Conservation (phyloP, 139 green algal species). For the Gonium pectorale region DNA sequence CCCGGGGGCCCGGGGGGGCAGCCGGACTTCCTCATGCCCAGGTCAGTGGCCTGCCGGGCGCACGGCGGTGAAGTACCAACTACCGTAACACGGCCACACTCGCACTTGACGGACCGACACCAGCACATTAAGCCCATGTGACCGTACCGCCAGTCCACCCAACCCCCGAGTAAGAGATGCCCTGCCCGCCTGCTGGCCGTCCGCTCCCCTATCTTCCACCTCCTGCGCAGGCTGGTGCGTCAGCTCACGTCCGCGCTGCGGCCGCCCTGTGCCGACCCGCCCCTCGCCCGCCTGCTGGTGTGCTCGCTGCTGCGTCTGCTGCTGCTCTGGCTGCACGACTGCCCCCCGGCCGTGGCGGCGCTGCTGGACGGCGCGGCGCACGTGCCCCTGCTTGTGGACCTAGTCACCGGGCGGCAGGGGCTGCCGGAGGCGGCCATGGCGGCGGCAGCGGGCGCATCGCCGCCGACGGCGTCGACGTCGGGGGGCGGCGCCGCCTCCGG, state of each 20-base stretch:
- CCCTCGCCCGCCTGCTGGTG: slow-evolving; percentile 42
- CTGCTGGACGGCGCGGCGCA: slow-evolving; percentile 63
- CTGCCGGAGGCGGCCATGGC: neutral
- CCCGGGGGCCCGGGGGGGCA: neutral
- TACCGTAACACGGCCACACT: too few relatives aligned
- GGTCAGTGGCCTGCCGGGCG: too few relatives aligned
- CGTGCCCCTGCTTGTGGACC: slow-evolving; percentile 67
- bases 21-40: slow-evolving; percentile 50
- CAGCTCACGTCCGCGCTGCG: slow-evolving; percentile 17
- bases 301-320: slow-evolving; percentile 72
- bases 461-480: neutral
- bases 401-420: slow-evolving; percentile 29
- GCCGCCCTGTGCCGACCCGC: slow-evolving; percentile 21
- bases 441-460: neutral
- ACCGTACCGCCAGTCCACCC: too few relatives aligned
- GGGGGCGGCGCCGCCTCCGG: neutral
- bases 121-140: too few relatives aligned
- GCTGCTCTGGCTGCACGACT: slow-evolving; percentile 77
- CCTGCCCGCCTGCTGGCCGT: too few relatives aligned
- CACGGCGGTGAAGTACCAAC: too few relatives aligned
- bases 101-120: too few relatives aligned
- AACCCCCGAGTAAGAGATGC: too few relatives aligned
- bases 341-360: slow-evolving; percentile 59
- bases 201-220: neutral
- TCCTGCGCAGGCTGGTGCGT: slow-evolving; percentile 4